Evolutionary conservation across 1,284 basidiomycete species (phyloP).

Genomic region (Lentinus polychrous): DNA sequence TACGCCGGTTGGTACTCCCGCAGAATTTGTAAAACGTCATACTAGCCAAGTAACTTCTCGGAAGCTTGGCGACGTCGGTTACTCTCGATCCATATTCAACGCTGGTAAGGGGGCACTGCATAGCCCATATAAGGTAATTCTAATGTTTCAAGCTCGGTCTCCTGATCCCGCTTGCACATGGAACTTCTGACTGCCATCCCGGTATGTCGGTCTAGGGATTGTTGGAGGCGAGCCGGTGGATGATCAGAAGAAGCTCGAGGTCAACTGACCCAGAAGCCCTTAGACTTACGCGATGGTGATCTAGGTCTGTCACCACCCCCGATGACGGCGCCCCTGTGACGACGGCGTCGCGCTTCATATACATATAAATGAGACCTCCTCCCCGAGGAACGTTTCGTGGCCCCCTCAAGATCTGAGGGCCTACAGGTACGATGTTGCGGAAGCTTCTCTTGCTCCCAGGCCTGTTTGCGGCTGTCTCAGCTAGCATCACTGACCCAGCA

Average conservation of each 20-base stretch:
- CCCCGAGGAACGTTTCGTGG: neutral
- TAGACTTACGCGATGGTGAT: too few species aligned
- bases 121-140: too few species aligned
- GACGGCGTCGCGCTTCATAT: neutral
- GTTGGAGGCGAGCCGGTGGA: neutral
- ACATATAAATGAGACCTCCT: neutral
- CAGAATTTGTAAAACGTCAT: too few species aligned
- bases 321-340: too few species aligned
- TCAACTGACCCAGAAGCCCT: neutral
- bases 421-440: conserved; percentile 2
- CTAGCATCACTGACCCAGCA: conserved; percentile 25
- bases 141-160: neutral
- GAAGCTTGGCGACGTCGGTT: too few species aligned
- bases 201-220: neutral
- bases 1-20: too few species aligned
- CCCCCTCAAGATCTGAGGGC: neutral
- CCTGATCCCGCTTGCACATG: conserved; percentile 2
- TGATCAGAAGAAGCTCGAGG: neutral
- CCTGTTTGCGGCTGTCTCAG: conserved; percentile 7
- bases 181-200: neutral
- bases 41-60: too few species aligned
- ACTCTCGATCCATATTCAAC: too few species aligned
- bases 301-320: too few species aligned
- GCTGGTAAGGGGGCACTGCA: too few species aligned
- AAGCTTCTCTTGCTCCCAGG: conserved; percentile 2